Evolutionary conservation across 2,329 filamentous ascomycete genomes (phyloP).

Genomic region (Seiridium cupressi): DNA sequence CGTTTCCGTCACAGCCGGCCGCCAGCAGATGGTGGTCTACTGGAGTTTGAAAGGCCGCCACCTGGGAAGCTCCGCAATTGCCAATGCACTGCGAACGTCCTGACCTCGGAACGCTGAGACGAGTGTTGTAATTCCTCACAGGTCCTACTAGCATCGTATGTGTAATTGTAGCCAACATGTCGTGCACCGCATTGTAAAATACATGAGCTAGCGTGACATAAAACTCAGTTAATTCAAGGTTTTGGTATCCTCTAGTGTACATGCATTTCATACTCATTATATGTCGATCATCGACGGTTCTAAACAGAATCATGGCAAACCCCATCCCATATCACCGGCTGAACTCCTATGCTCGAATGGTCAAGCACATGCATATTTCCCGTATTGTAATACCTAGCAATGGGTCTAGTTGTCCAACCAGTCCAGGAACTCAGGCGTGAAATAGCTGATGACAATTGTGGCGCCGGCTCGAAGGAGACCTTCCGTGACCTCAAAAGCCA

Average conservation of each 20-base stretch:
- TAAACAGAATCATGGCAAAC: background rate
- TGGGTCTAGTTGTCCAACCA: conserved; percentile 54
- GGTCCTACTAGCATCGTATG: no score
- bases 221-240: background rate
- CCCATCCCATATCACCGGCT: background rate
- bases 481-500: conserved; percentile 93
- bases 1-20: background rate
- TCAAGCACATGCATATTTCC: conserved; percentile 1
- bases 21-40: no score
- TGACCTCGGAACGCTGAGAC: no score
- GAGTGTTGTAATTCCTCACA: no score
- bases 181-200: no score
- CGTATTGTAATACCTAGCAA: background rate
- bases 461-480: conserved; percentile 91
- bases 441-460: conserved; percentile 91
- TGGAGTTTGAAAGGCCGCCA: no score
- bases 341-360: background rate
- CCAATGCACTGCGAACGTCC: no score
- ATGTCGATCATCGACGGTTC: background rate
- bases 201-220: no score
- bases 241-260: conserved; percentile 3
- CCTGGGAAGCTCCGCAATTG: no score
- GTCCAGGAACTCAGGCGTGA: conserved; percentile 77
- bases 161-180: no score
- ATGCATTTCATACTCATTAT: background rate